These are phyloP conservation scores for Arthrobotrys entomopaga DNA, from an alignment of 2,329 filamentous ascomycete species.

Conservation along the genomic window DNA sequence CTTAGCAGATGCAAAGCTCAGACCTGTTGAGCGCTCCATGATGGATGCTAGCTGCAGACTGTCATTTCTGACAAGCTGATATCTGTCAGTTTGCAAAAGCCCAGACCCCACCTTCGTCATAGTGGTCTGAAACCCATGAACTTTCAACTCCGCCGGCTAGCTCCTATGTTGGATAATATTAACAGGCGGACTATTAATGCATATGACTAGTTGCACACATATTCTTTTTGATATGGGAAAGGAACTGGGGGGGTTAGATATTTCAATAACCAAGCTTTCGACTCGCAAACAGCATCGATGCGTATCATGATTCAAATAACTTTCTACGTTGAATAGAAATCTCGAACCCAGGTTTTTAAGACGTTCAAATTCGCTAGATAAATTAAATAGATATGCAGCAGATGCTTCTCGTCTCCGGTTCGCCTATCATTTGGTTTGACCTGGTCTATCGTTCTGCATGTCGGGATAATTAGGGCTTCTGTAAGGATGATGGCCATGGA, in stretches of 20 bases:
- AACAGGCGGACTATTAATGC: too few species aligned
- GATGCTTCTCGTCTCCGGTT: conserved; percentile 41
- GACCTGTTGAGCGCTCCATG: conserved; percentile 18
- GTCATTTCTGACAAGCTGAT: conserved; percentile 22
- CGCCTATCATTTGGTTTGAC: conserved; percentile 37
- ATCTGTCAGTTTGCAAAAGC: conserved; percentile 25
- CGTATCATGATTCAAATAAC: too few species aligned
- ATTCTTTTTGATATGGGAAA: too few species aligned
- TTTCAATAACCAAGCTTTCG: too few species aligned
- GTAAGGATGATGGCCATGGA: conserved; percentile 7
- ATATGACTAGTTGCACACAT: background rate
- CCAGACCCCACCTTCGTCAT: conserved; percentile 26
- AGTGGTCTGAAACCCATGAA: conserved; percentile 6
- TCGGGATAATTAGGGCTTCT: conserved; percentile 43
- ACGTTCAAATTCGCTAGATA: conserved; percentile 24
- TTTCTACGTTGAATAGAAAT: background rate
- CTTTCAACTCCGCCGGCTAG: too few species aligned
- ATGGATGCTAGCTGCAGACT: conserved; percentile 32
- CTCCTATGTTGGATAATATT: too few species aligned
- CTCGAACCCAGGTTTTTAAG: background rate
- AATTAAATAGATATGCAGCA: conserved; percentile 25
- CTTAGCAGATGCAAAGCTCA: conserved; percentile 40
- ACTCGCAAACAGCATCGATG: too few species aligned
- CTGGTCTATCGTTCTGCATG: conserved; percentile 34
- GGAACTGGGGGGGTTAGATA: too few species aligned